Evolutionary conservation across 768 basidiomycete species (phyloP), one percentile per base, ranked within the genome.

Genomic region (Lepiota subincarnata): DNA sequence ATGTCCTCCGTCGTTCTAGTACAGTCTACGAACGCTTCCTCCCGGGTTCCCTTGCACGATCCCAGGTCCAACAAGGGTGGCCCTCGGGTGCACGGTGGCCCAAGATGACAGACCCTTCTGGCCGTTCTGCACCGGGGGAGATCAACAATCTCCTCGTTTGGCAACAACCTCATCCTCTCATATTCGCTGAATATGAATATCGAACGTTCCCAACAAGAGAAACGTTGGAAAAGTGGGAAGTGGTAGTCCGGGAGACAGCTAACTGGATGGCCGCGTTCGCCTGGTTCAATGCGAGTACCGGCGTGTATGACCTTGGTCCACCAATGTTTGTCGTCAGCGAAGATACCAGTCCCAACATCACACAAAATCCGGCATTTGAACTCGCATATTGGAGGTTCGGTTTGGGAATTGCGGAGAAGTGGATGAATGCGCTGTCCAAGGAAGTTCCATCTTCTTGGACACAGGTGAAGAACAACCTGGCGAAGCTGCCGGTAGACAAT

Each of bases 71-170:
- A 63, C 73, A 84, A 62, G 74, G 76, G 52, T 82, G 73, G 70
- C 52, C 69, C 10, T 60, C 70, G 6, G 82, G 82, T n/a, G 82
- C 81, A 16, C 74, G 82, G 22, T 82, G 80, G 81, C 75, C 79
- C 6, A 84, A 84, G 62, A 82, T 82, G 81, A 81, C 79, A 7
- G 81, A 83, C 56, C 82, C 82, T 0, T 70, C 73, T 0, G 82
- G 82, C 6, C 75, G 81, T 14, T 79, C 77, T 11, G 70, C 81
- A 0, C 82, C 82, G 0, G 82, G 82, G 0, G 72, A 82, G 55
- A 82, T 83, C 59, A 84, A 84, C 68, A 78, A 81, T 59, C 72
- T 83, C 13, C 71, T 84, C 34, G 79, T 84, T 51, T 84, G 81
- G 81, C 75, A 83, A 59, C 82, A 83, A 61, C 75, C 76, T 0